Evolutionary conservation across 2,329 filamentous ascomycete genomes (phyloP).

Genomic region (Exophiala dermatitidis): DNA sequence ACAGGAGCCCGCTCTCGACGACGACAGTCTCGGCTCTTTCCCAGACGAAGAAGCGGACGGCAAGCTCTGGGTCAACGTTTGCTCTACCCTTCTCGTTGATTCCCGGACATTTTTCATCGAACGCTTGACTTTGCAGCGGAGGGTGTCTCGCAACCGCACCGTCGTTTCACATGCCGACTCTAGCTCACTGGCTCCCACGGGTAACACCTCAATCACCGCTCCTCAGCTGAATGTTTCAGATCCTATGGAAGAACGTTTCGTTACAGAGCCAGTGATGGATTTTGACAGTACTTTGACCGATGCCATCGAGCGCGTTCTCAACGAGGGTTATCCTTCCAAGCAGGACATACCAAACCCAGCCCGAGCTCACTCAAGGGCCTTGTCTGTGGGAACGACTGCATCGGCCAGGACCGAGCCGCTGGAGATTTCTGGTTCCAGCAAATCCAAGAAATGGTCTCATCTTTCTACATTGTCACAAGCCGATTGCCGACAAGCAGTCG

Average conservation of each 20-base stretch:
- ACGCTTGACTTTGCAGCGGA: slow-evolving; percentile 47
- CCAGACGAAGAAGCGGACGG: slow-evolving; percentile 1
- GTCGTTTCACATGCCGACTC: background rate
- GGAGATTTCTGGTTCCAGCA: slow-evolving; percentile 14
- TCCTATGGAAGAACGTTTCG: slow-evolving; percentile 31
- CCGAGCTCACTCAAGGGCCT: slow-evolving; percentile 17
- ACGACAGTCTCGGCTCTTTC: background rate
- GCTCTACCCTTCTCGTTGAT: slow-evolving; percentile 52
- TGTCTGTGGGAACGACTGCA: slow-evolving; percentile 22
- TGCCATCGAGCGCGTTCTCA: slow-evolving; percentile 50
- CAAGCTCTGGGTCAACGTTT: slow-evolving; percentile 48
- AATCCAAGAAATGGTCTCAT: slow-evolving; percentile 6
- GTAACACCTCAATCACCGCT: too few relatives aligned
- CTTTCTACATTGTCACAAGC: slow-evolving; percentile 9
- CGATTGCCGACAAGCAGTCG: slow-evolving; percentile 49
- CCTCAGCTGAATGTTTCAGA: too few relatives aligned
- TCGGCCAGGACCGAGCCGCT: slow-evolving; percentile 26
- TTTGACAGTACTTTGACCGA: slow-evolving; percentile 52
- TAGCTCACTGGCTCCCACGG: background rate
- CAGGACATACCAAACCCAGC: slow-evolving; percentile 7
- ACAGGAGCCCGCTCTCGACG: slow-evolving; percentile 36
- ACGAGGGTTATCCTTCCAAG: slow-evolving; percentile 9
- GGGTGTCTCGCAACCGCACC: slow-evolving; percentile 28
- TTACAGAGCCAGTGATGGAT: slow-evolving; percentile 51
- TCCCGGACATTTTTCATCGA: slow-evolving; percentile 49